Base-by-base conservation (phyloP, 2,329 filamentous ascomycete genomes). In the Magnaporthiopsis rhizophila region DNA sequence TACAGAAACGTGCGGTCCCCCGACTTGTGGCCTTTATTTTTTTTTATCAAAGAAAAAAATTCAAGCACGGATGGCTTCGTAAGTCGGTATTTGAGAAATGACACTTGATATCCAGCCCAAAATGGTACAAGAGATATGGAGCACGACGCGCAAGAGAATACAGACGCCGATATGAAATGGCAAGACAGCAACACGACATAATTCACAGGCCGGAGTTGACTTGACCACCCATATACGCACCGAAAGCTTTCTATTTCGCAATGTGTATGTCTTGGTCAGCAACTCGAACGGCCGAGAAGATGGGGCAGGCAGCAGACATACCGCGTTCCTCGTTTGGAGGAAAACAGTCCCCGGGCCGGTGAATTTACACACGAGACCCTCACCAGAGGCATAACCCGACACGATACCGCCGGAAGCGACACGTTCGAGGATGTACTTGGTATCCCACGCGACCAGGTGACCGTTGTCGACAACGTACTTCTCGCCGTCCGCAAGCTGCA, bases 371-470 rank as follows among this genome's bases (percentile, higher is more conserved):
- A 97, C 93, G 50, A 98, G 79, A 0, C 95, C 95, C 77, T 99
- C 95, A 0, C 84, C 89, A 0, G 91, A 88, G 34, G 88, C 86
- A 28, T 97, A 76, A 12, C 89, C 88, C n/a, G 91, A 94, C n/a
- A 99, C 89, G 67, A 99, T 87, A 53, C 95, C 95, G 2, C 95
- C 95, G 3, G 90, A 95, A 0, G 94, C 88, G 4, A 96, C 89
- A 21, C 95, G 88, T 78, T 97, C 92, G 67, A 99, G 86, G 5
- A 91, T 83, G 72, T 98, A 99, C 72, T 96, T 92, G 72, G 90
- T 93, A 74, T 97, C 97, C 95, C 95, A 99, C 0, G 95, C 94
- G 0, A 98, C 92, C 0, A 98, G 82, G 70, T 98, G 92, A 3
- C 92, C 92, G 71, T 97, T 97, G 71, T 97, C 92, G 65, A 97